Conservation (phyloP, 139 green algal species). For the Chara braunii region DNA sequence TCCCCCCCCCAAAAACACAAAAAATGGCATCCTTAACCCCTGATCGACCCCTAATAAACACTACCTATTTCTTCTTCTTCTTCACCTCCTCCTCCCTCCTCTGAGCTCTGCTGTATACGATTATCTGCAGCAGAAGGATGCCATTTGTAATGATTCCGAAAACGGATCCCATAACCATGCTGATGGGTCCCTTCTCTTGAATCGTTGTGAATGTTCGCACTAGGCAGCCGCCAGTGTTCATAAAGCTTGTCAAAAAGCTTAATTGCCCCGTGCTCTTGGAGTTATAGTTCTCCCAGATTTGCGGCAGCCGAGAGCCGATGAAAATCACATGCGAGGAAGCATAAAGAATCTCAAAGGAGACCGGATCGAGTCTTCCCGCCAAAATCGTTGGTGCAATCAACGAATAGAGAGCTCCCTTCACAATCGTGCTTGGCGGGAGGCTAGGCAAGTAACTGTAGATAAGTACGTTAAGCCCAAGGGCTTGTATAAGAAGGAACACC, state of each 20-base stretch:
- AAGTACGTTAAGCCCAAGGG: not conserved
- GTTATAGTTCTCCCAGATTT: slow-evolving; percentile 37
- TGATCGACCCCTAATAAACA: no score
- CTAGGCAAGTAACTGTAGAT: not conserved
- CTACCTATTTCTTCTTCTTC: no score
- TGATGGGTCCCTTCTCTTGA: no score
- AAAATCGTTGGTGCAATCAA: not conserved
- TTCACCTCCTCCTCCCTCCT: no score
- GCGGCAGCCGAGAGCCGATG: slow-evolving; percentile 12
- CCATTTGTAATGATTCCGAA: no score
- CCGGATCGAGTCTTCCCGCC: not conserved
- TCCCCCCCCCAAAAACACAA: no score
- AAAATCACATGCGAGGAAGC: slow-evolving; percentile 6
- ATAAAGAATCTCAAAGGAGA: not conserved
- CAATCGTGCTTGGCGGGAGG: not conserved
- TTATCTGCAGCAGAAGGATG: no score
- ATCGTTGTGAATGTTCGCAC: no score
- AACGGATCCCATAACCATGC: no score
- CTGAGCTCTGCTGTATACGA: no score
- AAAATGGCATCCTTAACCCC: no score
- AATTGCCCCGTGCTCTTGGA: slow-evolving; percentile 29
- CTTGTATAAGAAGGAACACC: slow-evolving; percentile 25
- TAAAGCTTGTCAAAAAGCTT: slow-evolving; percentile 25
- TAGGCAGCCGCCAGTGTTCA: slow-evolving; percentile 30
- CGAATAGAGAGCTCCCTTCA: not conserved